A percentile compares a stretch with the other conserved stretches of the same genome.
phyloP scores from a whole-genome alignment of 169 alveolate species.

The Theileria annulata region DNA sequence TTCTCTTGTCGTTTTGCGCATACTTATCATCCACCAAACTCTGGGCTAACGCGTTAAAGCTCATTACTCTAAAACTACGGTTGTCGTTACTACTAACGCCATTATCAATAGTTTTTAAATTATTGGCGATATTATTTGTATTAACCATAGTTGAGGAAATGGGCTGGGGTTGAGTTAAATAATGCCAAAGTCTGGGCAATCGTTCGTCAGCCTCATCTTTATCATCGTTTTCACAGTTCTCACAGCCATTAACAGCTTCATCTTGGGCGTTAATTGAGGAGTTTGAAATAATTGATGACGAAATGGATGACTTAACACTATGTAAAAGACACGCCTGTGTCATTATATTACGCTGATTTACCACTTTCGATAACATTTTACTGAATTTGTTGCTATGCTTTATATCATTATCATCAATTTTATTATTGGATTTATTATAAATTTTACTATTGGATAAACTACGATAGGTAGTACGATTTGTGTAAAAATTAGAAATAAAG shows the following conservation, averaged over 20 bases:
- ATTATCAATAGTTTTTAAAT: background rate
- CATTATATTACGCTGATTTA: background rate
- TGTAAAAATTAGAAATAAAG: background rate
- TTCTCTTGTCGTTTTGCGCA: constrained; percentile 61
- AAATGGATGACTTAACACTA: background rate
- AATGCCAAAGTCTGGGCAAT: background rate
- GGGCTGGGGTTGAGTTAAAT: background rate
- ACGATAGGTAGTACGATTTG: background rate
- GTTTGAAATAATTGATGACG: background rate
- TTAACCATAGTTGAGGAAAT: background rate
- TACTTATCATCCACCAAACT: constrained; percentile 79
- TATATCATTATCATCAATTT: background rate
- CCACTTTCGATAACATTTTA: background rate
- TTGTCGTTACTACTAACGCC: background rate
- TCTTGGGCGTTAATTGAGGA: background rate
- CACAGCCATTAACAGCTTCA: background rate
- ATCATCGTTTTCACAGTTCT: background rate
- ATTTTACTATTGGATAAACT: background rate
- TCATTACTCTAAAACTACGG: constrained; percentile 46
- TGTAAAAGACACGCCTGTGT: constrained; percentile 13
- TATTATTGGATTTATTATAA: background rate
- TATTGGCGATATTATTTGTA: too few species aligned
- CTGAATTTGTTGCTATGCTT: background rate
- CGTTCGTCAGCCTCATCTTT: background rate
- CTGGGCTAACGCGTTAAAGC: constrained; percentile 74